Base-by-base conservation (phyloP, 345 rosid species). In the Triadica sebifera region DNA sequence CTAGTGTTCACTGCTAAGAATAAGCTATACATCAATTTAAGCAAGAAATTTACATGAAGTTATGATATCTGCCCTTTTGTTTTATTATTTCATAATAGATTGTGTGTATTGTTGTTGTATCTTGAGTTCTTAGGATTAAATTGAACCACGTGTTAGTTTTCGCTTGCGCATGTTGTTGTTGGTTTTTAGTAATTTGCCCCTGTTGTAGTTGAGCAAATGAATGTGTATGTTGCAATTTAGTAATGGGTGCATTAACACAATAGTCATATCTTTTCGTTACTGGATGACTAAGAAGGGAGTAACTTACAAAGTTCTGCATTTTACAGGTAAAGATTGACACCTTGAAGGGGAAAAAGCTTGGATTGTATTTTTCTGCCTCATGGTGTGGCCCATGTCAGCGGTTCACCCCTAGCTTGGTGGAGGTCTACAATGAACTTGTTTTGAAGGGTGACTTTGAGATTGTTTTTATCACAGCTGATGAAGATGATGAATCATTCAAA, bases 381-480 rank as follows among this genome's bases (percentile, higher is more conserved):
- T 91, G 97, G 97, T 93, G 98, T 25, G 90, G 91, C 34, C 95
- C 97, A 0, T 89, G 98, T 82, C 85, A 51, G 8, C 74, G 49
- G 2, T 91, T 91, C 75, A 93, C 95, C 67, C 98, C 98, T 0
- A 70, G 47, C 59, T 75, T 93, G 56, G 78, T 79, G 2, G 90
- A 93, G 70, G 84, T 82, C 37, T 87, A 93, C 78, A 65, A 78
- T 15, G 87, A 87, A 49, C 83, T 91, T 80, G 78, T 75, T 67
- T 13, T 81, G 0, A 84, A 82, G 69, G 87, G 71, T 20, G 89
- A 86, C 68, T 82, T 91, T 39, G 97, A 93, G 91, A 63, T 86
- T 77, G 67, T 88, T 13, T 88, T 89, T 80, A 80, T 88, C 57
- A 85, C 96, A 0, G 86, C 86, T 0, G 94, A 93, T 69, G 65